Evolutionary conservation across 805 yeast genomes (phyloP), one percentile per base, ranked within the genome.

Genomic region (Candida parachauliodes): DNA sequence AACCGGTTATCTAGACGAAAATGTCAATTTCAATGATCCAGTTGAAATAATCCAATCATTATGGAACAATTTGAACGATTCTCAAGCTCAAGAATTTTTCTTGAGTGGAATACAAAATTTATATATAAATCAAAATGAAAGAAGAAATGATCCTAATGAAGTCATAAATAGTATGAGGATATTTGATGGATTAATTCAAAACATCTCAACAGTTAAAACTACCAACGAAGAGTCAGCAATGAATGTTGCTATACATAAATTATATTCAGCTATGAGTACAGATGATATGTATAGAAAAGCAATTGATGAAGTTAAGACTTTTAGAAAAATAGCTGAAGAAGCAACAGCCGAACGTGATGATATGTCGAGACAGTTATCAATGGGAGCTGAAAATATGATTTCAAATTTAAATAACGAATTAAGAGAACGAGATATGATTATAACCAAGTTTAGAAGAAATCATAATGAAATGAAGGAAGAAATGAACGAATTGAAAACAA

Each of bases 221-320:
- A 59, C 77, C 1, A 65, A 68, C 27, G 74, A 76, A 36, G 43
- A 72, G 66, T 38, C 54, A 52, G 38, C 86, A 11, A 70, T 87
- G 46, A 85, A 83, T 37, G 77, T 84, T 33, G 86, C 95, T 1
- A 79, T 89, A 24, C 88, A 85, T 50, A 69, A 79, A 39, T 65
- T 91, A 32, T 69, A 78, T 41, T 80, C 87, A 29, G 73, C 84
- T 19, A 69, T 89, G 52, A 80, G 81, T 47, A 85, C 96, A 0
- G 96, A 91, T 55, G 95, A 87, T 37, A 81, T 82, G 60, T 95
- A 95, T 9, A 70, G 79, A 36, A 72, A 83, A 42, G 94, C 96
- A 4, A 41, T 60, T 28, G 57, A 52, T 16, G 88, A 76, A 38
- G 69, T 80, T 25, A 71, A 72, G 49, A 76, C 70, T 31, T 71